Evolutionary conservation across 495 filamentous ascomycete species (phyloP).

Genomic region (Talaromyces proteolyticus): DNA sequence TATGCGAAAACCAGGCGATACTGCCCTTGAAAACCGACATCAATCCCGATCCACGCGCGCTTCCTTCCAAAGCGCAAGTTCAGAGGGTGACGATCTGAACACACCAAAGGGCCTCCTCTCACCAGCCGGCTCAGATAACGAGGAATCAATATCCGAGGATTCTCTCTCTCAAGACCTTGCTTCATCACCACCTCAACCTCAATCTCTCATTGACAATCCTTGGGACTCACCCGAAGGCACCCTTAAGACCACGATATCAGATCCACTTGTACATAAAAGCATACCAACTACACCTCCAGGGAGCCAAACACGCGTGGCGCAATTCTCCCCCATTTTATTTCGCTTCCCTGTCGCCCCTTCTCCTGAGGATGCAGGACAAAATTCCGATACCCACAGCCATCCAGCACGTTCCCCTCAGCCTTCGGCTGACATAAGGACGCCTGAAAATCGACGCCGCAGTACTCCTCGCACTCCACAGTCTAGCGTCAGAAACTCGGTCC

Average conservation of each 20-base stretch:
- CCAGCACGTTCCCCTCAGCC: constrained; percentile 13
- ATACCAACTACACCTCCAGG: constrained; percentile 24
- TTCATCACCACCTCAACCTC: constrained; percentile 24
- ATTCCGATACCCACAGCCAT: neutral
- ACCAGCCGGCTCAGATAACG: constrained; percentile 25
- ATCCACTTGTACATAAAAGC: constrained; percentile 17
- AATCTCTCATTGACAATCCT: constrained; percentile 34
- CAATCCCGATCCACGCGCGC: constrained; percentile 21
- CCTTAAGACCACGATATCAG: constrained; percentile 12
- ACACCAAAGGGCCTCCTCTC: constrained; percentile 32
- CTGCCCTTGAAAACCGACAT: constrained; percentile 13
- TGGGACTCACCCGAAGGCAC: constrained; percentile 27
- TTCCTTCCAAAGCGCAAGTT: constrained; percentile 28
- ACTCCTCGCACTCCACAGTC: constrained; percentile 30
- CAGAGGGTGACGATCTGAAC: constrained; percentile 23
- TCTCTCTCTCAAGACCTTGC: constrained; percentile 25
- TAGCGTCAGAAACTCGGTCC: constrained; percentile 29
- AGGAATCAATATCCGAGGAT: constrained; percentile 24
- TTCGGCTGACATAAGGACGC: constrained; percentile 6
- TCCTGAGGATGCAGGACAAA: constrained; percentile 17
- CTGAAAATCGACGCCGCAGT: constrained; percentile 13
- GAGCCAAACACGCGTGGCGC: constrained; percentile 7
- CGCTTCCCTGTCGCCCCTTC: constrained; percentile 34
- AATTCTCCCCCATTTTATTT: constrained; percentile 32
- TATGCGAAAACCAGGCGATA: constrained; percentile 14